phyloP scores from a whole-genome alignment of 2,329 filamentous ascomycete genomes.

The Ascochyta koolunga region DNA sequence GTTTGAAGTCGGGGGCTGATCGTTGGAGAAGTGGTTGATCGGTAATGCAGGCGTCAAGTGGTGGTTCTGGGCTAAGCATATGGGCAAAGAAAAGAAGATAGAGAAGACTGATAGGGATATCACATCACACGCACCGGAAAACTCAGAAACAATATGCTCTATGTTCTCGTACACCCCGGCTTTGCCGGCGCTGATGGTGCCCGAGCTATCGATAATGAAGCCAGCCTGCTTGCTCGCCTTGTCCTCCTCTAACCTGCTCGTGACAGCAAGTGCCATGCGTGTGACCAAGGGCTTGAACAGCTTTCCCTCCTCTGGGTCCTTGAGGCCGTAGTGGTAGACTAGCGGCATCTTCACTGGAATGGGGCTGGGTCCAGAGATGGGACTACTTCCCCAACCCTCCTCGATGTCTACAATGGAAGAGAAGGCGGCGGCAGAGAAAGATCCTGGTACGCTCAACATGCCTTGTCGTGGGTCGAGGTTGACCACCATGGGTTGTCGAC shows the following conservation, averaged over 20 bases:
- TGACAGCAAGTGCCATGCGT: conserved; percentile 78
- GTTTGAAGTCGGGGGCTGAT: not conserved
- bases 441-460: conserved; percentile 66
- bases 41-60: not conserved
- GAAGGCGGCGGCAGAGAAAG: conserved; percentile 84
- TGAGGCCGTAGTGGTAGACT: conserved; percentile 84
- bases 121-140: conserved; percentile 60
- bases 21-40: not conserved
- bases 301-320: conserved; percentile 69
- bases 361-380: conserved; percentile 85
- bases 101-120: not conserved
- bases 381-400: conserved; percentile 86
- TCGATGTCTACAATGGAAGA: conserved; percentile 87
- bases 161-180: conserved; percentile 74
- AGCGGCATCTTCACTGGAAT: conserved; percentile 91
- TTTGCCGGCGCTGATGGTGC: conserved; percentile 69
- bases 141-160: conserved; percentile 76
- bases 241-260: conserved; percentile 78
- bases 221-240: conserved; percentile 72
- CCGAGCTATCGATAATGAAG: conserved; percentile 84
- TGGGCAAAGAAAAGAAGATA: not conserved
- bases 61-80: not conserved
- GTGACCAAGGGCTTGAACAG: conserved; percentile 78
- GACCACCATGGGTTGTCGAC: conserved; percentile 77
- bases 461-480: conserved; percentile 82